phyloP scores from a whole-genome alignment of 495 filamentous ascomycete species.

The Penicillium subrubescens region DNA sequence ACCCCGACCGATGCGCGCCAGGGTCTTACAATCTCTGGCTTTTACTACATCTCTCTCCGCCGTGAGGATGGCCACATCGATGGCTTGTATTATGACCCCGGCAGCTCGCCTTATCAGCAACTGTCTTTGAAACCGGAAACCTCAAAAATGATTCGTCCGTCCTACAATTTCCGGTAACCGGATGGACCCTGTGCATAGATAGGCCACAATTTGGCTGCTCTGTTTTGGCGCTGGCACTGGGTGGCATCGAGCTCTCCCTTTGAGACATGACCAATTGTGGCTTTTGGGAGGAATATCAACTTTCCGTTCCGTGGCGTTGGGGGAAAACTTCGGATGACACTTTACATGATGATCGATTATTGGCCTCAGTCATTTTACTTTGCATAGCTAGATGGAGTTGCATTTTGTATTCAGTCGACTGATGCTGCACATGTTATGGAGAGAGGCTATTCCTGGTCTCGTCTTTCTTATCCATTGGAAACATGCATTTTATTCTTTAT shows the following conservation, averaged over 20 bases:
- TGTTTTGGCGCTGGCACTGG: not conserved
- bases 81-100: slow-evolving; percentile 73
- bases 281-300: not conserved
- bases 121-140: slow-evolving; percentile 58
- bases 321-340: slow-evolving; percentile 11
- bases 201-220: not conserved
- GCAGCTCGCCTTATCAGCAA: slow-evolving; percentile 71
- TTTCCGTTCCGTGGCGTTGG: slow-evolving; percentile 4
- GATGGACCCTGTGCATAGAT: not conserved
- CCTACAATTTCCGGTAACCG: slow-evolving; percentile 45
- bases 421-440: slow-evolving; percentile 7
- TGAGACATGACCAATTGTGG: not conserved
- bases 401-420: slow-evolving; percentile 7
- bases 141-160: slow-evolving; percentile 42
- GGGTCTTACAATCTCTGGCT: slow-evolving; percentile 72
- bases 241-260: not conserved
- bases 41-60: slow-evolving; percentile 71
- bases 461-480: not conserved
- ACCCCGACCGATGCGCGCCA: slow-evolving; percentile 57
- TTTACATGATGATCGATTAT: slow-evolving; percentile 4
- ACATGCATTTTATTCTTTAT: not conserved
- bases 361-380: slow-evolving; percentile 2
- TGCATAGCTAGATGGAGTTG: slow-evolving; percentile 32
- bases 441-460: not conserved
- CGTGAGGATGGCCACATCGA: slow-evolving; percentile 64